Conservation (phyloP, 192 early-diverging fungal genomes). For the Piromyces finnis region DNA sequence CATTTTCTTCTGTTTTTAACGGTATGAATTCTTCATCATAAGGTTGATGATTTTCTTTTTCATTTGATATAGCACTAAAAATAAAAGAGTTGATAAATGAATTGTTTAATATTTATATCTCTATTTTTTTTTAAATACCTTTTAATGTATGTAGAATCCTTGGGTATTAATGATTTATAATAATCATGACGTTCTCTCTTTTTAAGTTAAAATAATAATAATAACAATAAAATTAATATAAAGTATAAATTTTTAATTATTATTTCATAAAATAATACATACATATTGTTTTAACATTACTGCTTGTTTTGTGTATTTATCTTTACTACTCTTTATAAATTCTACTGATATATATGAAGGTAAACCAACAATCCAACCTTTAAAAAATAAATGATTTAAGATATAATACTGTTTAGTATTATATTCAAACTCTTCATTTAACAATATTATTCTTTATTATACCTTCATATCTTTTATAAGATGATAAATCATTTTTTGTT, state of each 20-base stretch:
- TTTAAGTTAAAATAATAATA: background rate
- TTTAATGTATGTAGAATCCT: background rate
- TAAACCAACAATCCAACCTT: background rate
- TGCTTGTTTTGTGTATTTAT: background rate
- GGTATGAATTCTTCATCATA: background rate
- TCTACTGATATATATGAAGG: background rate
- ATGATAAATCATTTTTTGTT: background rate
- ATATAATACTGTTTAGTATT: no score
- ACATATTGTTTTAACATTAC: background rate
- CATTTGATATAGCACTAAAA: no score
- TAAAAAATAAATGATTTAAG: no score
- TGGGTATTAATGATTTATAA: background rate
- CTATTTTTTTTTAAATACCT: no score
- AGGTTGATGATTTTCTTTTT: background rate
- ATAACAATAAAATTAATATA: background rate
- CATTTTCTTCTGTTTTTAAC: background rate
- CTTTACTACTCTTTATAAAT: background rate
- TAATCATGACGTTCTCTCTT: background rate
- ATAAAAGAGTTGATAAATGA: no score
- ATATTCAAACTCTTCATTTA: no score
- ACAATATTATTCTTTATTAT: no score
- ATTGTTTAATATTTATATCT: no score
- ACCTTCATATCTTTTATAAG: background rate
- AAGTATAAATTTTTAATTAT: no score
- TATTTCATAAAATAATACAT: background rate